phyloP scores from a whole-genome alignment of 148 eudicot species.

The Rhododendron vialii region DNA sequence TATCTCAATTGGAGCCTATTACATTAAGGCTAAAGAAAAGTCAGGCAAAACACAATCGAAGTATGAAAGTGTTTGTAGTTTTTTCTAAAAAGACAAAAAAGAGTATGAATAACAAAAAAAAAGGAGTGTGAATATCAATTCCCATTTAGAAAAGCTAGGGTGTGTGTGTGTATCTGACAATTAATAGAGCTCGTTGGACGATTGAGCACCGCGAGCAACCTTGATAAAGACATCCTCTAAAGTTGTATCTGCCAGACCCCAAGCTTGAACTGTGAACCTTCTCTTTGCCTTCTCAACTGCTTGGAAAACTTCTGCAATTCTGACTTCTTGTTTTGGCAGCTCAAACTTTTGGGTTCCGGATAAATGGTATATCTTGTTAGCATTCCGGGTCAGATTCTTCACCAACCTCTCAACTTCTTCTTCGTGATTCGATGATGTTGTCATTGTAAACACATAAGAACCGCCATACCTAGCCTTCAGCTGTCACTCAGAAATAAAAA shows the following conservation, averaged over 20 bases:
- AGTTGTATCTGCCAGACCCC: conserved; percentile 76
- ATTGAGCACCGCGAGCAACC: conserved; percentile 49
- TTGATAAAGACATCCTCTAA: conserved; percentile 77
- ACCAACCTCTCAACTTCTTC: conserved; percentile 32
- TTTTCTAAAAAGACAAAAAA: too few species aligned
- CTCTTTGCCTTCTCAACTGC: conserved; percentile 57
- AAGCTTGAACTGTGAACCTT: conserved; percentile 55
- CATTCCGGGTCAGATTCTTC: conserved; percentile 30
- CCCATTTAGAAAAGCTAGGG: too few species aligned
- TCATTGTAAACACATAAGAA: not conserved
- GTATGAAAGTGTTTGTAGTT: too few species aligned
- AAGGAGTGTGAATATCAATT: too few species aligned
- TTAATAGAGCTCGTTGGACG: conserved; percentile 36
- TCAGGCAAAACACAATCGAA: too few species aligned
- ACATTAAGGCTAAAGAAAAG: too few species aligned
- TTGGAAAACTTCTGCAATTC: conserved; percentile 48
- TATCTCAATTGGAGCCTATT: too few species aligned
- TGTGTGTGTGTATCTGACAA: not conserved
- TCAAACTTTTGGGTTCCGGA: conserved; percentile 65
- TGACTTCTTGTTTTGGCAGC: conserved; percentile 56
- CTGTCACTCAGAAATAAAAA: not conserved
- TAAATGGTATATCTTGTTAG: conserved; percentile 11
- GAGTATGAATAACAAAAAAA: too few species aligned
- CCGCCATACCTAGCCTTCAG: not conserved
- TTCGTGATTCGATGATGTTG: not conserved